A percentile compares a stretch with the other conserved stretches of the same genome.
These are phyloP conservation scores for Dictyostelium purpureum DNA, from an alignment of 78 protist species.

Conservation along the genomic window DNA sequence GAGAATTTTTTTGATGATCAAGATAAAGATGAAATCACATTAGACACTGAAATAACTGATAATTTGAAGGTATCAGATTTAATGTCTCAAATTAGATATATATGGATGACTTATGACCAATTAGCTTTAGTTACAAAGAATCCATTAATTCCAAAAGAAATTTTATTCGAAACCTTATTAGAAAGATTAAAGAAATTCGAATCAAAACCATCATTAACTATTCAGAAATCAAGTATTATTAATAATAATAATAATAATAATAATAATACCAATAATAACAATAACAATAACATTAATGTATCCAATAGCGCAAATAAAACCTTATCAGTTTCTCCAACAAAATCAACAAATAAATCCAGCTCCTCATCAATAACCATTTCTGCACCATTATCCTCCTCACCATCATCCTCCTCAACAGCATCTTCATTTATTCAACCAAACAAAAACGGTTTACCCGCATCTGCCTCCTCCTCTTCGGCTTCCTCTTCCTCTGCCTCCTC, in stretches of 20 bases:
- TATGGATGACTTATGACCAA: slow-evolving; percentile 59
- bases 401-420: background rate
- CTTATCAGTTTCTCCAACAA: no score
- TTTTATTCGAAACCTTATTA: slow-evolving; percentile 77
- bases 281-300: slow-evolving; percentile 6
- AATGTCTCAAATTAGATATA: slow-evolving; percentile 60
- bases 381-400: background rate
- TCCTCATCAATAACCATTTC: no score
- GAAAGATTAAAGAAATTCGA: slow-evolving; percentile 72
- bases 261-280: background rate
- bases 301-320: no score
- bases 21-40: background rate
- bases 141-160: slow-evolving; percentile 69
- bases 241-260: background rate
- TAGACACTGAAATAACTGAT: background rate
- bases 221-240: no score
- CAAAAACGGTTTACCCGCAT: background rate
- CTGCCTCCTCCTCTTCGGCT: background rate
- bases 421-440: background rate
- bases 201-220: background rate
- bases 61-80: slow-evolving; percentile 39
- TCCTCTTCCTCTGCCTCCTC: background rate
- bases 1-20: background rate
- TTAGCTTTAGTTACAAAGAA: slow-evolving; percentile 5
- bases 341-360: no score